These are phyloP conservation scores for Colletotrichum liaoningense DNA, from an alignment of 2,329 filamentous ascomycete genomes.

Conservation along the genomic window DNA sequence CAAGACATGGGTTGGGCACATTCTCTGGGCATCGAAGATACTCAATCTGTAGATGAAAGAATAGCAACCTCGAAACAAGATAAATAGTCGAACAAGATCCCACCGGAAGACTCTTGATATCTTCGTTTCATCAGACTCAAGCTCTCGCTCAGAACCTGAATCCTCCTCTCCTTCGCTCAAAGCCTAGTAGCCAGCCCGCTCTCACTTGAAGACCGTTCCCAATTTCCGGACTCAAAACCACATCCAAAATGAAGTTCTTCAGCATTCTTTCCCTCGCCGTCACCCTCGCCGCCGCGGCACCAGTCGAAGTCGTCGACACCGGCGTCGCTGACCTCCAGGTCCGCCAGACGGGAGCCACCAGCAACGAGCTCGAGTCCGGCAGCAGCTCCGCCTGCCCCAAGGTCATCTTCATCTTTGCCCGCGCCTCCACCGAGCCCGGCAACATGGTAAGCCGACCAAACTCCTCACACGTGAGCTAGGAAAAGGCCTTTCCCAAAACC, in stretches of 20 bases:
- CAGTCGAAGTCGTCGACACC: constrained; percentile 21
- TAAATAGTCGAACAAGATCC: constrained; percentile 11
- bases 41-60: not conserved
- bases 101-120: not conserved
- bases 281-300: constrained; percentile 33
- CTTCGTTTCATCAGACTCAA: constrained; percentile 16
- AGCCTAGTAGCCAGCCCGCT: constrained; percentile 4
- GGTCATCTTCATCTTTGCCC: constrained; percentile 53
- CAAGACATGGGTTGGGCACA: not conserved
- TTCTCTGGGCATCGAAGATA: not conserved
- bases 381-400: constrained; percentile 45
- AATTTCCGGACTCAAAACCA: not conserved
- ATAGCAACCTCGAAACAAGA: not conserved
- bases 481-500: not conserved
- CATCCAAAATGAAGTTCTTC: constrained; percentile 39
- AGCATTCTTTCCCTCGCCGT: constrained; percentile 33
- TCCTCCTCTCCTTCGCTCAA: constrained; percentile 17
- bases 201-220: not conserved
- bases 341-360: constrained; percentile 38
- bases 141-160: constrained; percentile 15
- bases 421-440: constrained; percentile 51
- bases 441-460: constrained; percentile 47
- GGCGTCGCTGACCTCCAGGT: constrained; percentile 20
- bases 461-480: fast-evolving
- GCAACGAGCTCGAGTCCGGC: constrained; percentile 44